Evolutionary conservation across 2,329 filamentous ascomycete genomes (phyloP).

Genomic region (Cercospora berteroae): DNA sequence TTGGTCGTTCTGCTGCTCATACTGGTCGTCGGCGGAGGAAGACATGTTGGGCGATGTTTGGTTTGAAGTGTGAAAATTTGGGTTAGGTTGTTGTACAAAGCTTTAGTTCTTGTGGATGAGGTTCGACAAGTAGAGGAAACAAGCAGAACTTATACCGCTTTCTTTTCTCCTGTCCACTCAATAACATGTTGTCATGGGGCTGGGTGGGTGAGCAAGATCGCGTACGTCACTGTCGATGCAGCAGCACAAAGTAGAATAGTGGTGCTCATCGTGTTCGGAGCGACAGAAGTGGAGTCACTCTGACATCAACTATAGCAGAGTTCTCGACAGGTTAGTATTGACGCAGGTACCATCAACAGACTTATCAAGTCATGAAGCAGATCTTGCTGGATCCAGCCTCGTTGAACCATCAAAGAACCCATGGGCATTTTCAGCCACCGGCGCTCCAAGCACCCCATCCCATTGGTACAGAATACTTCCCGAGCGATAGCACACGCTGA

Average conservation of each 20-base stretch:
- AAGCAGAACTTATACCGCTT: not conserved
- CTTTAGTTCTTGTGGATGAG: not conserved
- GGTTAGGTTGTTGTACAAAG: not conserved
- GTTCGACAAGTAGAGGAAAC: not conserved
- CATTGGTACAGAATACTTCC: not conserved
- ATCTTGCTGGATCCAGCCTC: not conserved
- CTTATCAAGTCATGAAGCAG: not conserved
- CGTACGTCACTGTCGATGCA: not conserved
- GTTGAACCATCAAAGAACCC: not conserved
- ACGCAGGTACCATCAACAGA: not conserved
- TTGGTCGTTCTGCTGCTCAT: conserved; percentile 23
- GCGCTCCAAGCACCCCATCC: not conserved
- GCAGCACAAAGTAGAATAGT: not conserved
- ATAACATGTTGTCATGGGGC: not conserved
- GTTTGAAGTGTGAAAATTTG: not conserved
- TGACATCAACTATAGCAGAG: conserved; percentile 4
- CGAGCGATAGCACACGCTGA: not conserved
- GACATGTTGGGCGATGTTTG: conserved; percentile 18
- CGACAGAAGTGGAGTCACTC: conserved; percentile 3
- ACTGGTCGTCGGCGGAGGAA: conserved; percentile 17
- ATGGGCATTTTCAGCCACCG: not conserved
- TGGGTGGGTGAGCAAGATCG: not conserved
- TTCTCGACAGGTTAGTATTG: not conserved
- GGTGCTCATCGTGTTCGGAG: not conserved
- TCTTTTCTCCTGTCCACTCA: not conserved